These are phyloP conservation scores for Boletus subparvulus DNA, from an alignment of 768 basidiomycete genomes.

Conservation along the genomic window DNA sequence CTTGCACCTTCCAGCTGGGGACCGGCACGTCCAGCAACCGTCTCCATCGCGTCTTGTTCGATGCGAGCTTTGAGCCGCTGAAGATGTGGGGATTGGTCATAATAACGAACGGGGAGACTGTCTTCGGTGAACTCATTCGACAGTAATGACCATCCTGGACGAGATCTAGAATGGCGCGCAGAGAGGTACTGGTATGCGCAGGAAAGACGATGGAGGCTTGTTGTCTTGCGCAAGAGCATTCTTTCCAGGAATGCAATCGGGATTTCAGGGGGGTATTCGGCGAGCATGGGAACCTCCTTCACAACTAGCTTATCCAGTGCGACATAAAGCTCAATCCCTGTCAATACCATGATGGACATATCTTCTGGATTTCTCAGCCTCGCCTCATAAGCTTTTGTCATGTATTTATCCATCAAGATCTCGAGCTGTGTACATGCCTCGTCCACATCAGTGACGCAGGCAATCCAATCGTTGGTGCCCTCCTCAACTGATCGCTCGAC, in stretches of 20 bases:
- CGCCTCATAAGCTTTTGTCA: conserved; percentile 25
- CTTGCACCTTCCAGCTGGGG: conserved; percentile 7
- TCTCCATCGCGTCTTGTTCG: conserved; percentile 18
- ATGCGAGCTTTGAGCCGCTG: conserved; percentile 30
- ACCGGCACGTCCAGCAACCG: conserved; percentile 8
- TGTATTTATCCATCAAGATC: conserved; percentile 23
- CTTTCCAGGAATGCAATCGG: conserved; percentile 15
- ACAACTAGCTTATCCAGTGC: conserved; percentile 31
- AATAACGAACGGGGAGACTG: conserved; percentile 39
- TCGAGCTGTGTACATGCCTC: conserved; percentile 14
- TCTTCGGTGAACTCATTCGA: conserved; percentile 11
- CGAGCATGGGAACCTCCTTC: conserved; percentile 25
- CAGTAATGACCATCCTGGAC: conserved; percentile 32
- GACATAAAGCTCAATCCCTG: conserved; percentile 33
- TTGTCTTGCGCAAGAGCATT: conserved; percentile 28
- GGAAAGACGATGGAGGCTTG: conserved; percentile 28
- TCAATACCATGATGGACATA: conserved; percentile 41
- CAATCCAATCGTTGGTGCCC: conserved; percentile 35
- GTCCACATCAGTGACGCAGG: background rate
- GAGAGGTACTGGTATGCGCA: conserved; percentile 31
- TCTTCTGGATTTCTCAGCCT: conserved; percentile 38
- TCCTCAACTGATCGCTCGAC: conserved; percentile 36
- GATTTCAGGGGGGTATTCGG: conserved; percentile 33
- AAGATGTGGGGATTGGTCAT: conserved; percentile 21
- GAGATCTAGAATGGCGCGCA: conserved; percentile 25